phyloP scores from a whole-genome alignment of 2,329 filamentous ascomycete genomes.

The Alternaria burnsii region DNA sequence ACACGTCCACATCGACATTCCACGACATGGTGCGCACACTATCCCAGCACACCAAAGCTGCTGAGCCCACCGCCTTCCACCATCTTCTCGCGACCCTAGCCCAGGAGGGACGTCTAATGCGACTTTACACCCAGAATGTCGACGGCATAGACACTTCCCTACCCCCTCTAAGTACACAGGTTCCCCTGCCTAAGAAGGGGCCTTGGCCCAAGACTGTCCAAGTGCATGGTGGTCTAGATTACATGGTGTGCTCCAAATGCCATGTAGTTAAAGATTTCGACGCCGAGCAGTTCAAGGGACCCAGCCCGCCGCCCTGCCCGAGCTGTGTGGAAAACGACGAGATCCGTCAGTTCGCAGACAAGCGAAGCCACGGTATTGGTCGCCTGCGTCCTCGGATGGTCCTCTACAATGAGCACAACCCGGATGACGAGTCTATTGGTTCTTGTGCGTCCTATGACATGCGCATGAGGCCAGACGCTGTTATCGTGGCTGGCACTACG shows the following conservation, averaged over 20 bases:
- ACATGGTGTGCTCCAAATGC: constrained; percentile 98
- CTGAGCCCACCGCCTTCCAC: constrained; percentile 88
- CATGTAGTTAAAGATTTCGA: constrained; percentile 78
- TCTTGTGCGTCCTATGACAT: constrained; percentile 88
- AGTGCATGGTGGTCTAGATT: constrained; percentile 89
- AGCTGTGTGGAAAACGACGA: constrained; percentile 78
- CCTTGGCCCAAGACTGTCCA: constrained; percentile 96
- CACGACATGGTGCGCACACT: constrained; percentile 95
- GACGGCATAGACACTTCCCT: constrained; percentile 92
- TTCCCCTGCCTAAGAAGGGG: constrained; percentile 83
- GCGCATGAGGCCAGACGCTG: constrained; percentile 83
- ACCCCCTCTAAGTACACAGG: constrained; percentile 77
- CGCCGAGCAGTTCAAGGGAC: constrained; percentile 80
- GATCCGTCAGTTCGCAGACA: constrained; percentile 80
- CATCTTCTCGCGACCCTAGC: constrained; percentile 91
- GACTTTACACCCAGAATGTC: constrained; percentile 96
- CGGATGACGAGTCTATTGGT: constrained; percentile 94
- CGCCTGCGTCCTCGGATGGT: constrained; percentile 91
- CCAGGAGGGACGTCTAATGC: constrained; percentile 83
- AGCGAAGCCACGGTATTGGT: constrained; percentile 92
- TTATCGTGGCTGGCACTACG: constrained; percentile 94
- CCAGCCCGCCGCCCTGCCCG: constrained; percentile 80
- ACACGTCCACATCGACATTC: constrained; percentile 86
- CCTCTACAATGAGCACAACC: constrained; percentile 96
- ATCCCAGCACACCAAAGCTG: constrained; percentile 77